Conservation (phyloP, 2,329 filamentous ascomycete species). For the Tricladium varicosporioides region DNA sequence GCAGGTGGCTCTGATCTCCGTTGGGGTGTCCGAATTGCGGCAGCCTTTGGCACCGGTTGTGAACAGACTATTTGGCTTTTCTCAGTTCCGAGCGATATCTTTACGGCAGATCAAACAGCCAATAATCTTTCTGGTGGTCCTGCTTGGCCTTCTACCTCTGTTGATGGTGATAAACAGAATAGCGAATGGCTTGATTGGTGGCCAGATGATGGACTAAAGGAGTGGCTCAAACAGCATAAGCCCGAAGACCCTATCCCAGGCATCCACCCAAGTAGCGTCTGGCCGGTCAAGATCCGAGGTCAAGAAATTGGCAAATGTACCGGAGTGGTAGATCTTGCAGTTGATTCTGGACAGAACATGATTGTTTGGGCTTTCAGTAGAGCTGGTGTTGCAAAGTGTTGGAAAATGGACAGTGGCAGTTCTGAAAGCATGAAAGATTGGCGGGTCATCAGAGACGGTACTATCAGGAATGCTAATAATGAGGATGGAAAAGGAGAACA, state of each 20-base stretch:
- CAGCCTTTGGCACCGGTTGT: constrained; percentile 47
- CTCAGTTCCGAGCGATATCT: constrained; percentile 57
- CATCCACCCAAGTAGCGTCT: constrained; percentile 33
- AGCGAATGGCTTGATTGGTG: constrained; percentile 40
- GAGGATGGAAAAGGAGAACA: background rate
- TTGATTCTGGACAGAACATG: constrained; percentile 44
- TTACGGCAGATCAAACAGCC: constrained; percentile 37
- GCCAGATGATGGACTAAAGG: constrained; percentile 36
- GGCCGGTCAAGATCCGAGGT: constrained; percentile 50
- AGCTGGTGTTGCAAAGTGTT: constrained; percentile 43
- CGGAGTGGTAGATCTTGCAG: constrained; percentile 48
- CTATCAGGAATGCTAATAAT: constrained; percentile 22
- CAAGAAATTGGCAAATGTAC: constrained; percentile 45
- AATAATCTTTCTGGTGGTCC: constrained; percentile 9
- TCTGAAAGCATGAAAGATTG: constrained; percentile 7
- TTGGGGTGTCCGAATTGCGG: constrained; percentile 58
- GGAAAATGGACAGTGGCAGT: constrained; percentile 41
- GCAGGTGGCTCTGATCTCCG: constrained; percentile 53
- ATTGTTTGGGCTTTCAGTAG: constrained; percentile 51
- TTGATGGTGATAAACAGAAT: constrained; percentile 11
- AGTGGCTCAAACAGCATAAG: constrained; percentile 33
- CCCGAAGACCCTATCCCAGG: constrained; percentile 15
- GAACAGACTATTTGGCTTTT: constrained; percentile 54
- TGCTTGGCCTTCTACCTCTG: constrained; percentile 8
- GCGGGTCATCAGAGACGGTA: constrained; percentile 31